Conservation (phyloP, 345 rosid species). For the Alliaria petiolata region DNA sequence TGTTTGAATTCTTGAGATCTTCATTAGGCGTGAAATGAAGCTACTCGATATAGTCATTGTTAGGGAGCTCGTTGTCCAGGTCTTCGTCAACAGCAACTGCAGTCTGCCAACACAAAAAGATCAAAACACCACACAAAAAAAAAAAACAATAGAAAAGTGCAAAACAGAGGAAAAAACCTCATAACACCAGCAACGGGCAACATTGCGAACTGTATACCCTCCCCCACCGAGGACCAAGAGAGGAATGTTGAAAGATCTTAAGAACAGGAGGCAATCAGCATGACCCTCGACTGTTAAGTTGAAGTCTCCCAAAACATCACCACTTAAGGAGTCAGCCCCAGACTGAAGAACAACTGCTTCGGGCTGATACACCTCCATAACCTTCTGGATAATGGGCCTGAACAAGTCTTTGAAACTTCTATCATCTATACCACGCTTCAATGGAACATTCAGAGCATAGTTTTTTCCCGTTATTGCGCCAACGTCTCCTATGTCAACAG, state of each 20-base stretch:
- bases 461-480: slow-evolving; percentile 67
- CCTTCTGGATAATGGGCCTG: slow-evolving; percentile 80
- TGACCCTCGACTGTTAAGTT: slow-evolving; percentile 97
- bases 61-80: slow-evolving; percentile 88
- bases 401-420: slow-evolving; percentile 73
- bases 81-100: slow-evolving; percentile 97
- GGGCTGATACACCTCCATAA: slow-evolving; percentile 95
- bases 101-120: slow-evolving; percentile 52
- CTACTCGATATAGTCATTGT: slow-evolving; percentile 88
- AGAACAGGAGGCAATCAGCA: slow-evolving; percentile 90
- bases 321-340: slow-evolving; percentile 96
- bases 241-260: slow-evolving; percentile 90
- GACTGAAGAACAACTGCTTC: slow-evolving; percentile 99
- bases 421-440: slow-evolving; percentile 90
- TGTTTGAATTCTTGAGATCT: slow-evolving; percentile 81
- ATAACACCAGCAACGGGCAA: slow-evolving; percentile 98
- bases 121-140: slow-evolving; percentile 23
- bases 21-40: slow-evolving; percentile 78
- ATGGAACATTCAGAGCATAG: slow-evolving; percentile 90
- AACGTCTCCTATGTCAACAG: slow-evolving; percentile 78
- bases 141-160: background rate
- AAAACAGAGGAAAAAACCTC: slow-evolving; percentile 53
- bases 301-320: slow-evolving; percentile 95
- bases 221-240: slow-evolving; percentile 98
- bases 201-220: slow-evolving; percentile 95